Base-by-base conservation (phyloP, 805 yeast species). In the Sungouiella thailandica region DNA sequence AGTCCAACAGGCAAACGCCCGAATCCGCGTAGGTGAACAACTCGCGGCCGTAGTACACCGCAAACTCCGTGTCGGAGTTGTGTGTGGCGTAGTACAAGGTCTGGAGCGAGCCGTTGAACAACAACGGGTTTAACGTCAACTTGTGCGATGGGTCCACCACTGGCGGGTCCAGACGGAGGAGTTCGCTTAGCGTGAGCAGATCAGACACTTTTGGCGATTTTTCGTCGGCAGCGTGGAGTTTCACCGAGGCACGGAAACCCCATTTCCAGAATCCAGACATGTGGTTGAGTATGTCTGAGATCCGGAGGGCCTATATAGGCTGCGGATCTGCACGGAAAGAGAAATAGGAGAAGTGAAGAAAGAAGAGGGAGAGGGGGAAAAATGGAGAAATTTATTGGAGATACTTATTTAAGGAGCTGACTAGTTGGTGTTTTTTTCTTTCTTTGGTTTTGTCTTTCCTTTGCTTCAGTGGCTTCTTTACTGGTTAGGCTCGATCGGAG, bases 21-120 rank as follows among this genome's bases (percentile, higher is more conserved):
- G 81, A 82, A 49, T 87, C 95, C 4, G 65, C 52, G 36, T 73
- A 73, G 23, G 55, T 56, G 28, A 77, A 62, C 7, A 82, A 50
- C 46, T 83, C 76, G 47, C 96, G 70, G 2, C 94, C 95, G 44
- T 87, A 89, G 55, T 76, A 76, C 2, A 84, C 73, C 27, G 61
- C 47, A 46, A 80, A 81, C 18, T 57, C 56, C 26, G 63, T 60
- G n/a, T 74, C 63, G 37, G 72, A 71, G 36, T 70, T 69, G 24
- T 76, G 74, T 15, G 68, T 57, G 2, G 80, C 73, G 29, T 89
- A 76, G 50, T 76, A 79, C 53, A 82, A 51, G 2, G 96, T 87
- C 57, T 89, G 96, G 17, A 85, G 58, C 36, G 81, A 72, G 16
- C 96, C 96, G 39, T 78, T 78, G 55, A 76, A 76, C 18, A 82